Base-by-base conservation (phyloP, 768 basidiomycete genomes). In the Pisolithus albus region DNA sequence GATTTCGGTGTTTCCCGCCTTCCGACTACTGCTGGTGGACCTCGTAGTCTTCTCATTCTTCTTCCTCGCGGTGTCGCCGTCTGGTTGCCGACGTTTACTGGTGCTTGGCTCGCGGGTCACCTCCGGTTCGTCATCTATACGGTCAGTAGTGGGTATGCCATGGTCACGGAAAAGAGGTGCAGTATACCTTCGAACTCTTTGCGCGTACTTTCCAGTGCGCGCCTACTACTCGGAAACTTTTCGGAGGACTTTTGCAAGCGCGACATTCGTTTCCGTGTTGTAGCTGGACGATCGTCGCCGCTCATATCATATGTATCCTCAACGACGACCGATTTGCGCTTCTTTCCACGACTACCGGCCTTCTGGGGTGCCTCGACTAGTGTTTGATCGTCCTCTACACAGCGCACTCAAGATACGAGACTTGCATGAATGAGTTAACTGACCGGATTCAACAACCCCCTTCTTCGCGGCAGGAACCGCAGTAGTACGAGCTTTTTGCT, bases 371-470 rank as follows among this genome's bases (percentile, higher is more conserved):
- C 55, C 8, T 66, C 64, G 10, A 64, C 62, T 1, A 66, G 61
- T 2, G 58, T 62, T 38, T 24, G 49, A 8, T 68, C 66, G 30
- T 66, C 66, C 39, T 66, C 65, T 66, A 28, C n/a, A 49, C 47
- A 54, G 18, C 19, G 5, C 0, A n/a, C 10, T 46, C 7, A 42
- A 41, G 26, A 21, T 28, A 46, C 15, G 13, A 16, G 38, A 24
- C 36, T 24, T 24, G 21, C 34, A 23, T 9, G 2, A 21, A 16
- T 32, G 4, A 4, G 26, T 15, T 13, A 43, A 42, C 28, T 42
- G 42, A 50, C 30, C 40, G 8, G 49, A 43, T 8, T 15, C 30
- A 13, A 11, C 7, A 11, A 7, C 19, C 1, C 32, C 30, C n/a
- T 30, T 18, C 13, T 46, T 16, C 7, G 4, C 9, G 13, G 7